These are phyloP conservation scores for Entrophospora sp. DNA, from an alignment of 192 early-diverging fungal genomes.

Conservation along the genomic window DNA sequence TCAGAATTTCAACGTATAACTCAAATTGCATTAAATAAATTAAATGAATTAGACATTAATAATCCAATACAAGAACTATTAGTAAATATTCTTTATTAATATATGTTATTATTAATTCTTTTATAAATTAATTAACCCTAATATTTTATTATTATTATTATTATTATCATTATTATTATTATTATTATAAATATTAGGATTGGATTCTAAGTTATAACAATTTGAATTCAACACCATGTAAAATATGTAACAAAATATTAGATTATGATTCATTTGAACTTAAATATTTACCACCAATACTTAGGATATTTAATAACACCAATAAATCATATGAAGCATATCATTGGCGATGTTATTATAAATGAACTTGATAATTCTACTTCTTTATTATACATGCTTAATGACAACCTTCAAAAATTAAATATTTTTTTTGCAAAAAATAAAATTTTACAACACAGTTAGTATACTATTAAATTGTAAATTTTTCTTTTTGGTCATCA, in stretches of 20 bases:
- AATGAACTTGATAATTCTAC: too few relatives aligned
- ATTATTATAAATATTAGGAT: neutral
- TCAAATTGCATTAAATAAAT: neutral
- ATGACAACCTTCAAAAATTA: too few relatives aligned
- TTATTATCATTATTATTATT: neutral
- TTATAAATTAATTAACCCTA: neutral
- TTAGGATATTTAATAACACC: conserved; percentile 14
- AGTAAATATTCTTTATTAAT: too few relatives aligned
- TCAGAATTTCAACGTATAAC: conserved; percentile 10
- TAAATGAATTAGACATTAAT: conserved; percentile 1
- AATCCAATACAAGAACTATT: conserved; percentile 1
- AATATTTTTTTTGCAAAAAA: too few relatives aligned
- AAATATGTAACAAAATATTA: conserved; percentile 1
- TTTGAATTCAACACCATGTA: neutral
- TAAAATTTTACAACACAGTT: too few relatives aligned
- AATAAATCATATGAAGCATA: too few relatives aligned
- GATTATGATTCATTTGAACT: neutral
- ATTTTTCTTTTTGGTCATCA: too few relatives aligned
- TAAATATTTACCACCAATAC: conserved; percentile 6
- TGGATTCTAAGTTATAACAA: conserved; percentile 15
- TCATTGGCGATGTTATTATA: too few relatives aligned
- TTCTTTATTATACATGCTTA: too few relatives aligned
- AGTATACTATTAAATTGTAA: too few relatives aligned
- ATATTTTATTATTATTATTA: neutral
- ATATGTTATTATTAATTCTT: too few relatives aligned